Percentiles rank a stretch among this genome's conserved stretches.
Conservation (phyloP, 75 land plant species). For the Ceratopteris richardii region DNA sequence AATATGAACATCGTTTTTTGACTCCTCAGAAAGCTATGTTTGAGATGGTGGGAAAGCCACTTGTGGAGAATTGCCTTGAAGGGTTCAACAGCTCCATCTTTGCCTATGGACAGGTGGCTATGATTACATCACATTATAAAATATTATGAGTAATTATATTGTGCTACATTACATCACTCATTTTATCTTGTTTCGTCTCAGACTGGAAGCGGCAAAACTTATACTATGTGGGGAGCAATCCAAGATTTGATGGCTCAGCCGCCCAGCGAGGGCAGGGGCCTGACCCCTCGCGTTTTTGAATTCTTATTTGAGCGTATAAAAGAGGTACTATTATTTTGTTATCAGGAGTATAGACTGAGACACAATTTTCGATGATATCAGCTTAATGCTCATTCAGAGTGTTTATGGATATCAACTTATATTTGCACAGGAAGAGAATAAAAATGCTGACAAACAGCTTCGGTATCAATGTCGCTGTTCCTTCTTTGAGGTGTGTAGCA, state of each 20-base stretch:
- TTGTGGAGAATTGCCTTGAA: slow-evolving; percentile 72
- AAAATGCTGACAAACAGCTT: slow-evolving; percentile 68
- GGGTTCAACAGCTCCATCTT: slow-evolving; percentile 89
- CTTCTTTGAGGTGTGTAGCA: slow-evolving; percentile 60
- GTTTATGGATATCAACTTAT: slow-evolving; percentile 7
- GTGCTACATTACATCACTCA: background rate
- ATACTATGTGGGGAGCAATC: slow-evolving; percentile 94
- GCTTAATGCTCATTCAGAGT: no score
- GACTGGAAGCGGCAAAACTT: slow-evolving; percentile 99
- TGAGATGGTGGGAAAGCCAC: slow-evolving; percentile 61
- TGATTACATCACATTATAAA: background rate
- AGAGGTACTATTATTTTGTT: slow-evolving; percentile 36
- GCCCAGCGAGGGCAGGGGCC: slow-evolving; percentile 53
- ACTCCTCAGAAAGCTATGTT: slow-evolving; percentile 66
- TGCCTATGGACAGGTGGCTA: slow-evolving; percentile 82
- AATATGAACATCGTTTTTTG: background rate
- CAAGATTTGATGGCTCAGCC: slow-evolving; percentile 21
- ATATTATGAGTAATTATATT: background rate
- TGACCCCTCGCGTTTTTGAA: slow-evolving; percentile 90
- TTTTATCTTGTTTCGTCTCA: slow-evolving; percentile 11
- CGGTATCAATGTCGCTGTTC: slow-evolving; percentile 84
- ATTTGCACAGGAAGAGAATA: slow-evolving; percentile 63
- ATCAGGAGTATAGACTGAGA: no score
- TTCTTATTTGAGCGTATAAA: slow-evolving; percentile 69
- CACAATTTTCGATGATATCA: no score